Percentiles rank a stretch among this genome's conserved stretches.
Conservation (phyloP, 768 basidiomycete genomes). For the Cystofilobasidium ferigula region DNA sequence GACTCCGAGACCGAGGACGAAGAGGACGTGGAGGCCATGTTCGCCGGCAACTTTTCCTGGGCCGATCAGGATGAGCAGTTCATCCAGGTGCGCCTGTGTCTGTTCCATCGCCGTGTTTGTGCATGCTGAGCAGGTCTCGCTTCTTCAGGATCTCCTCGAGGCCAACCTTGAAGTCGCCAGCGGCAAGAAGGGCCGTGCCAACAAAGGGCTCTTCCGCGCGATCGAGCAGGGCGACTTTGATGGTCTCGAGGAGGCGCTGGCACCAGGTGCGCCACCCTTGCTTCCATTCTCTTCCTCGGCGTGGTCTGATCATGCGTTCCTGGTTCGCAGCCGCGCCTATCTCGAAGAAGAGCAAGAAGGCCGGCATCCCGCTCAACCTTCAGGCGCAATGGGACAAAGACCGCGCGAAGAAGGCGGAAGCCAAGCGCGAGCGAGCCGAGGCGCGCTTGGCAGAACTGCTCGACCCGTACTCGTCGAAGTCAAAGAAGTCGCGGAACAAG, state of each 20-base stretch:
- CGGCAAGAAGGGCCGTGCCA: conserved; percentile 44
- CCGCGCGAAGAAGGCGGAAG: conserved; percentile 67
- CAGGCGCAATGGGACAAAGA: conserved; percentile 67
- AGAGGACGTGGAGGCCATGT: conserved; percentile 31
- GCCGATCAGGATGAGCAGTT: conserved; percentile 53
- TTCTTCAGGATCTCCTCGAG: conserved; percentile 50
- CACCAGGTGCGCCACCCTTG: conserved; percentile 18
- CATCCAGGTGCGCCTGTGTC: conserved; percentile 44
- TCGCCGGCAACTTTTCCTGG: conserved; percentile 38
- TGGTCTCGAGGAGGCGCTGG: conserved; percentile 30
- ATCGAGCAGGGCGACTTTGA: conserved; percentile 49
- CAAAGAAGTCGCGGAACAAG: conserved; percentile 48
- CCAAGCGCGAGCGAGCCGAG: conserved; percentile 53
- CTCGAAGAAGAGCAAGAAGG: conserved; percentile 42
- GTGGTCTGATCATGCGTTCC: conserved; percentile 39
- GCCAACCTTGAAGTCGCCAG: conserved; percentile 47
- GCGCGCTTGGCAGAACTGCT: conserved; percentile 50
- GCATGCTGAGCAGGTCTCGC: background rate
- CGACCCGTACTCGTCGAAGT: conserved; percentile 51
- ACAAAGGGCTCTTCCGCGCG: conserved; percentile 52
- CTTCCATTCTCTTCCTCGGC: conserved; percentile 3
- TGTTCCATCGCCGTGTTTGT: background rate
- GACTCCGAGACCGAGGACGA: conserved; percentile 22
- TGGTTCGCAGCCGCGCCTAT: conserved; percentile 28
- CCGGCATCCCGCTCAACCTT: conserved; percentile 48